Base-by-base conservation (phyloP, 495 filamentous ascomycete genomes). In the Aspergillus funiculosus region DNA sequence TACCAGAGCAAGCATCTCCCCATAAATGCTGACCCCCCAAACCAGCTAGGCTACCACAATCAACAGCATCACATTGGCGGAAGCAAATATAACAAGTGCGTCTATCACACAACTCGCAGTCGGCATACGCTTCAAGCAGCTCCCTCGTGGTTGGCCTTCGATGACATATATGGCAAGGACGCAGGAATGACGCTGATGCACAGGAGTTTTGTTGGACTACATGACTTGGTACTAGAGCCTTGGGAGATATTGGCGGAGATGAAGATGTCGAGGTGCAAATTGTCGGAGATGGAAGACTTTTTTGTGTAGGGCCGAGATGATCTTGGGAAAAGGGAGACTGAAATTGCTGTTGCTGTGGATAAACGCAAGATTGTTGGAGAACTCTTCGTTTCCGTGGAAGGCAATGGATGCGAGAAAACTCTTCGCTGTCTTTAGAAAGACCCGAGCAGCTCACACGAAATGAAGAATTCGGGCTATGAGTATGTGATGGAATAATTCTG, bases 11-110 rank as follows among this genome's bases (percentile, higher is more conserved):
- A 17, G 27, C 2, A 45, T 44, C 32, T 50, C 28, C 27, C 41
- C 40, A 38, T 28, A 24, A 5, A 27, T 29, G 13, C 19, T 32
- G 14, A 15, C 30, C 26, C 24, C 29, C 24, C 6, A 25, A 21
- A 17, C 20, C 39, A 11, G 18, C 28, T 4, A 36, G 43, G 1
- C 56, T 53, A n/a, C 44, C 34, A 44, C 68, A 73, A 29, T 54
- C 37, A 13, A 42, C 11, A 6, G 59, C 57, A 42, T 70, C 63
- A 47, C 75, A 78, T 39, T 72, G 63, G 28, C 75, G 62, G 13
- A 78, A 60, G 58, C 74, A 78, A 34, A 78, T 69, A 44, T 68
- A 76, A 49, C 75, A 78, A 11, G 70, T 68, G 24, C 75, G 58
- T 26, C 70, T 43, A 11, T 57, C 60, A 43, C 75, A 78, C 4